Conservation (phyloP, 306 rosid species). For the Benincasa hispida region DNA sequence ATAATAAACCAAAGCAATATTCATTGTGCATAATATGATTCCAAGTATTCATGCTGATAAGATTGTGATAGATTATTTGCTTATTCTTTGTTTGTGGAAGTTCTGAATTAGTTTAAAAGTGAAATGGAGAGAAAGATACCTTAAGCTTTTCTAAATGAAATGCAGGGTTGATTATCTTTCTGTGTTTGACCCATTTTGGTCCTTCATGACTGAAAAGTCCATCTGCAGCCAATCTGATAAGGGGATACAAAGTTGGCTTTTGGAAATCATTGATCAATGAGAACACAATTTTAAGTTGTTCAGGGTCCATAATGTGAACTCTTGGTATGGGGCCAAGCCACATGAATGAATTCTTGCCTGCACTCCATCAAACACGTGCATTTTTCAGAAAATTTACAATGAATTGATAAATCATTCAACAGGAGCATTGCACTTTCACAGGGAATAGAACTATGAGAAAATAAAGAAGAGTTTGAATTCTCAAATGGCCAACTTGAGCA, state of each 20-base stretch:
- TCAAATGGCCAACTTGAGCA: too few relatives aligned
- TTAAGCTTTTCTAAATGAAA: not conserved
- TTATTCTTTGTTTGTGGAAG: too few relatives aligned
- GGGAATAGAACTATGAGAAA: too few relatives aligned
- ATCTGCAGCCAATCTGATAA: not conserved
- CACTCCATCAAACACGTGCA: not conserved
- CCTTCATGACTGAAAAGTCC: not conserved
- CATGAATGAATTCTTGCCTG: not conserved
- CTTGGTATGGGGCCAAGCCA: not conserved
- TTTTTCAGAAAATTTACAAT: not conserved
- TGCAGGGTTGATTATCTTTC: not conserved
- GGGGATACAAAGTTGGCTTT: not conserved
- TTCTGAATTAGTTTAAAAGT: too few relatives aligned
- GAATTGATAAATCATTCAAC: too few relatives aligned
- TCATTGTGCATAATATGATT: too few relatives aligned
- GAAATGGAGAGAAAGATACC: not conserved
- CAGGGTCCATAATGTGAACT: not conserved
- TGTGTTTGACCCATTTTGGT: not conserved
- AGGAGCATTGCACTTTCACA: too few relatives aligned
- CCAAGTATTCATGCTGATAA: too few relatives aligned
- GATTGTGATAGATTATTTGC: not conserved
- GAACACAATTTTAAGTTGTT: not conserved
- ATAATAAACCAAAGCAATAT: too few relatives aligned
- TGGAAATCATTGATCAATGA: not conserved
- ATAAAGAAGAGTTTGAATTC: too few relatives aligned